Base-by-base conservation (phyloP, 75 land plant species). In the Pinus tabuliformis region DNA sequence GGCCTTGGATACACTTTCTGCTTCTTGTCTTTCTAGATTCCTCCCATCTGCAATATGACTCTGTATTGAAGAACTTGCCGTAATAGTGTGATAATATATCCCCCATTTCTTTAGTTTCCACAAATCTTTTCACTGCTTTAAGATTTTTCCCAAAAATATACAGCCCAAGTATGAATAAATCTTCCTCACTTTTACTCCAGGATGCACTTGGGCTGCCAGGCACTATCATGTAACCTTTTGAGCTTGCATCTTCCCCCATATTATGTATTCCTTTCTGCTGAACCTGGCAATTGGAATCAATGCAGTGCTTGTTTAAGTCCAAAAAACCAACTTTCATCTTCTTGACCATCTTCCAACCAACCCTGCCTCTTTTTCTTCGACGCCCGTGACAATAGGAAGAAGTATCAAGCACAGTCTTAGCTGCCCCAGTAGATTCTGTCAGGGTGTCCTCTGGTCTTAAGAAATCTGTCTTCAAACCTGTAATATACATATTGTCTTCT, bases 81-180 rank as follows among this genome's bases (percentile, higher is more conserved):
- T 93, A 93, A 63, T 93, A 93, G 64, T 82, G 91, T 17, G 80
- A 80, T 17, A 86, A 45, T 8, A 93, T 75, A 36, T 86, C 85
- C 18, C 83, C 88, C 84, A 91, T 85, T n/a, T 62, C 74, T 76
- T 82, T 88, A n/a, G 57, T 75, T 26, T 82, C 89, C 8, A 91
- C 56, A 73, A 93, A 86, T 70, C 76, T 82, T 30, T 75, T 74
- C 52, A 93, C 78, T 24, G 68, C 82, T 28, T 57, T 42, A 73
- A 93, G 68, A 62, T 93, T 79, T 66, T 91, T 93, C 49, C 89
- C 89, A 77, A 93, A 93, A 21, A 91, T 80, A 74, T 89, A 91
- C 16, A 93, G 84, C 63, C 95, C 95, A 45, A 93, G 89, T 13
- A 91, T 57, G 77, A 93, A 93, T 61, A 76, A 64, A 1, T 85